Percentiles rank a stretch among this genome's conserved stretches.
phyloP scores from a whole-genome alignment of 176 grass and related monocot genomes.

The Themeda triandra region DNA sequence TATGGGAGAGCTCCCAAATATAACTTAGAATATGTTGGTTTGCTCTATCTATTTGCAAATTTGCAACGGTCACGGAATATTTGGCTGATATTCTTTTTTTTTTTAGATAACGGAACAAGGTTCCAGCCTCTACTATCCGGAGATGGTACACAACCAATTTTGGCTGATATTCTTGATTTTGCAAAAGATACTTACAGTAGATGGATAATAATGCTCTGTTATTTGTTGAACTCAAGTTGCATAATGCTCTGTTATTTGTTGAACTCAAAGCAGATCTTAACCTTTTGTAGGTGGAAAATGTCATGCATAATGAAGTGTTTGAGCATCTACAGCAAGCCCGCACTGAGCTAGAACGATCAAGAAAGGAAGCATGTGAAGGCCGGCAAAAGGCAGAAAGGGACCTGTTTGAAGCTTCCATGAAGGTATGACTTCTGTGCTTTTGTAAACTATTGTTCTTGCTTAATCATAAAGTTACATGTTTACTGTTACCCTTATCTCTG shows the following conservation, averaged over 20 bases:
- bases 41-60: neutral
- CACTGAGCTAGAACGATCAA: slow-evolving; percentile 36
- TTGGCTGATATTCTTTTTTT: neutral
- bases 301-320: slow-evolving; percentile 26
- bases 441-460: neutral
- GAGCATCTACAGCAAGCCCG: slow-evolving; percentile 35
- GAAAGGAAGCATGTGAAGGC: slow-evolving; percentile 52
- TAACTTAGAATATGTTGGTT: neutral
- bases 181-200: neutral
- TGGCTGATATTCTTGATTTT: neutral
- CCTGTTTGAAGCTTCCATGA: slow-evolving; percentile 46
- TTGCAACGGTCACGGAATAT: neutral
- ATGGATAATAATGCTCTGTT: too few relatives aligned
- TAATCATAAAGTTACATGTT: neutral
- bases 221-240: too few relatives aligned
- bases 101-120: too few relatives aligned
- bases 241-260: slow-evolving; percentile 1
- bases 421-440: slow-evolving; percentile 23
- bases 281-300: slow-evolving; percentile 30
- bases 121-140: too few relatives aligned
- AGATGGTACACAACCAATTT: too few relatives aligned
- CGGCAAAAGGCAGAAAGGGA: slow-evolving; percentile 56
- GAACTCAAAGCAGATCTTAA: slow-evolving; percentile 15
- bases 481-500: neutral
- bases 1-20: neutral